Percentiles rank a stretch among this genome's conserved stretches.
Evolutionary conservation across 352 stramenopile genomes (phyloP).

Genomic region (Globisporangium paddicum): DNA sequence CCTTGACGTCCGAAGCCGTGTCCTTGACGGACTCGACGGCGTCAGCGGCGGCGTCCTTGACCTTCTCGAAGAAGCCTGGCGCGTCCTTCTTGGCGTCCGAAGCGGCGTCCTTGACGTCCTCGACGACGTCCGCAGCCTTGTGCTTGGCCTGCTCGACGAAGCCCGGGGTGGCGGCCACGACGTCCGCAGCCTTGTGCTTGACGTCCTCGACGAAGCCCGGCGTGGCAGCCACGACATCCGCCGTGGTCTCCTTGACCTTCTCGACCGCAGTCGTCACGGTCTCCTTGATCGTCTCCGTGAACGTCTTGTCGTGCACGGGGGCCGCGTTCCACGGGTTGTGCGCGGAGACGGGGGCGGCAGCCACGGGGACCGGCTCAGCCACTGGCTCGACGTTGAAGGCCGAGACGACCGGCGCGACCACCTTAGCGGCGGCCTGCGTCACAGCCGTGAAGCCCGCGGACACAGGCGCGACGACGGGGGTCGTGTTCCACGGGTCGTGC

Average conservation of each 20-base stretch:
- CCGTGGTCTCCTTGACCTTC: constrained; percentile 13
- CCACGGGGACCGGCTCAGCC: neutral
- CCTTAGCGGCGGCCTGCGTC: constrained; percentile 18
- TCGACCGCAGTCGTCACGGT: constrained; percentile 8
- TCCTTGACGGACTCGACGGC: too few species aligned
- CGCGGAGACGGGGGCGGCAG: too few species aligned
- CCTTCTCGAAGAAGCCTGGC: constrained; percentile 8
- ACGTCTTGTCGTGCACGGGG: constrained; percentile 23
- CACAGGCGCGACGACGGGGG: constrained; percentile 15
- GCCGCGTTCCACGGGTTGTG: constrained; percentile 38
- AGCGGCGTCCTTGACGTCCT: constrained; percentile 14
- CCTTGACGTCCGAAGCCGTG: constrained; percentile 9
- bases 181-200: constrained; percentile 10
- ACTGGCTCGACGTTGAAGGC: constrained; percentile 30
- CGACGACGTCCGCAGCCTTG: constrained; percentile 12
- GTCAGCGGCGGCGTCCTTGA: too few species aligned
- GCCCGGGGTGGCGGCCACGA: constrained; percentile 15
- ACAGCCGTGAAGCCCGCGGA: constrained; percentile 7
- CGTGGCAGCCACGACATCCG: constrained; percentile 12
- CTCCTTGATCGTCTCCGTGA: constrained; percentile 16
- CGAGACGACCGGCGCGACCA: constrained; percentile 5
- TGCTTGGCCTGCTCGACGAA: constrained; percentile 16
- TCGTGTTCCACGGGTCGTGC: constrained; percentile 51
- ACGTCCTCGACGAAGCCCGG: constrained; percentile 16
- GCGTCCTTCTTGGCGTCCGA: constrained; percentile 12